A percentile compares a stretch with the other conserved stretches of the same genome.
These are phyloP conservation scores for Stephania cephalantha DNA, from an alignment of 164 flowering plant species.

Conservation along the genomic window DNA sequence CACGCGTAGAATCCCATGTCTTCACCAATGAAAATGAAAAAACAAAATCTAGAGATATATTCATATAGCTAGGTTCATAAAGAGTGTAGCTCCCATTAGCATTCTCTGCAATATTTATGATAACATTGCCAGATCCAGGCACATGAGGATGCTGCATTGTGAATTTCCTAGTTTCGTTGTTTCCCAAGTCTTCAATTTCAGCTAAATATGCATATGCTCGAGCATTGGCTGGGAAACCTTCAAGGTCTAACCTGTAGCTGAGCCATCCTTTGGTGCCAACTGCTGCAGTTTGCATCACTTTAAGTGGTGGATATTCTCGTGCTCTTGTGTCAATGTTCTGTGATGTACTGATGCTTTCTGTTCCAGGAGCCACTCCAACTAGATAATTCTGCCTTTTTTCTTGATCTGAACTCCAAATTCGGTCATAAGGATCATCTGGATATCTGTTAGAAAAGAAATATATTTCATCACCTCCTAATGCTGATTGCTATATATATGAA, in stretches of 20 bases:
- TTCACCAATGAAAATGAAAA: constrained; percentile 68
- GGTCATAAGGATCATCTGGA: constrained; percentile 95
- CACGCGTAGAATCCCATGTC: constrained; percentile 77
- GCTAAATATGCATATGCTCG: constrained; percentile 93
- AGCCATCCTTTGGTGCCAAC: constrained; percentile 71
- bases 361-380: constrained; percentile 84
- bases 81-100: constrained; percentile 80
- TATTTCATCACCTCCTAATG: constrained; percentile 4
- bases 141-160: constrained; percentile 55
- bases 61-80: constrained; percentile 93
- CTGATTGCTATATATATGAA: background rate
- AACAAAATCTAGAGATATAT: constrained; percentile 65
- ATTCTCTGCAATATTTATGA: constrained; percentile 86
- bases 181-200: constrained; percentile 73
- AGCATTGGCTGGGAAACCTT: constrained; percentile 89
- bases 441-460: constrained; percentile 46
- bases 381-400: constrained; percentile 67
- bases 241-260: constrained; percentile 72
- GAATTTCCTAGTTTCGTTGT: constrained; percentile 72
- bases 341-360: constrained; percentile 63
- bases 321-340: constrained; percentile 43
- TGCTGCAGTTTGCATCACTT: constrained; percentile 97
- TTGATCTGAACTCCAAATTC: constrained; percentile 91
- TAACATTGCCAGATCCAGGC: constrained; percentile 67
- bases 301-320: constrained; percentile 84